These are phyloP conservation scores for Penicillium sp. DNA, from an alignment of 2,329 filamentous ascomycete genomes.

Conservation along the genomic window DNA sequence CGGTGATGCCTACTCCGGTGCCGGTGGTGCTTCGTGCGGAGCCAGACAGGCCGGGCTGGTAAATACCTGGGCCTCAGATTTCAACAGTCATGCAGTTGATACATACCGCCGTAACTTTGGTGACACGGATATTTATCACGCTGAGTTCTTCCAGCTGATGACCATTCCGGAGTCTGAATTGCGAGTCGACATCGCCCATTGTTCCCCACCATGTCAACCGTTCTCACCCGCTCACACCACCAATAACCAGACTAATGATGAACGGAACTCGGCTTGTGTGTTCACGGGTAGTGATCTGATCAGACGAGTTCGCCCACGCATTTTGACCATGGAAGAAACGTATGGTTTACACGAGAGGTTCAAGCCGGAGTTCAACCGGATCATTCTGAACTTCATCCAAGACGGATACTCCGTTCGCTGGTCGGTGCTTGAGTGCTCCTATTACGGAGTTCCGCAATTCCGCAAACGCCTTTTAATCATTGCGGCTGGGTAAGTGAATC, in stretches of 20 bases:
- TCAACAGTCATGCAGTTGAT: conserved; percentile 53
- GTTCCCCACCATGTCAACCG: conserved; percentile 75
- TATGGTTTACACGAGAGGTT: conserved; percentile 62
- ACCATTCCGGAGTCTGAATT: conserved; percentile 31
- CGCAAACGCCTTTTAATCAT: conserved; percentile 53
- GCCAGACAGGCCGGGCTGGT: conserved; percentile 59
- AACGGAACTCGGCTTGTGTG: conserved; percentile 62
- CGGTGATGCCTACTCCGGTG: conserved; percentile 71
- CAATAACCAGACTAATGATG: conserved; percentile 54
- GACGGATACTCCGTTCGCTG: conserved; percentile 69
- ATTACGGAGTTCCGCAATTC: conserved; percentile 52
- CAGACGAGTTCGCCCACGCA: conserved; percentile 58
- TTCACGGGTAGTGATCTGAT: conserved; percentile 55
- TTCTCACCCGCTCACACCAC: conserved; percentile 71
- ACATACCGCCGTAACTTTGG: conserved; percentile 63
- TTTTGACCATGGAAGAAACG: conserved; percentile 78
- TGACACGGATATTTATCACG: conserved; percentile 30
- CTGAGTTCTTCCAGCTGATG: conserved; percentile 48
- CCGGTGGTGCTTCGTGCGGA: conserved; percentile 67
- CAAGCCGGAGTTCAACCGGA: conserved; percentile 54
- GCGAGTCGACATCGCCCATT: conserved; percentile 66
- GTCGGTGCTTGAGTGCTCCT: conserved; percentile 54
- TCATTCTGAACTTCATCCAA: conserved; percentile 64
- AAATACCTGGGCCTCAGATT: conserved; percentile 64
- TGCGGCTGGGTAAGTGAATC: conserved; percentile 49